phyloP scores from a whole-genome alignment of 192 early-diverging fungal genomes.

The Mortierella hygrophila region DNA sequence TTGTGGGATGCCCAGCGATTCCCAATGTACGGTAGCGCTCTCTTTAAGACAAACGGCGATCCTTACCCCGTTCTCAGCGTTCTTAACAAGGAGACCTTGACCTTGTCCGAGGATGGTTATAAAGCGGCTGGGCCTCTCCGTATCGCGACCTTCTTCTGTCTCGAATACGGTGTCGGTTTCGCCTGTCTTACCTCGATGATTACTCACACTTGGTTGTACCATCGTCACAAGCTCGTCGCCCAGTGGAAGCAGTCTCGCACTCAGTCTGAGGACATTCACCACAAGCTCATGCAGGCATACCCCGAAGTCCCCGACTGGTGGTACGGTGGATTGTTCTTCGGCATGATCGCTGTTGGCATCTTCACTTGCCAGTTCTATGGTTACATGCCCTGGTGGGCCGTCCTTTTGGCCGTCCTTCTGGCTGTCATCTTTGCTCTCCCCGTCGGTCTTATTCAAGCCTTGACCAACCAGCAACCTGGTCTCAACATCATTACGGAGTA shows the following conservation, averaged over 20 bases:
- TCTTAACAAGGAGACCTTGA: conserved; percentile 35
- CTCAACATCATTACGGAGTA: conserved; percentile 71
- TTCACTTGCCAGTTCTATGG: conserved; percentile 25
- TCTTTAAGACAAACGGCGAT: conserved; percentile 48
- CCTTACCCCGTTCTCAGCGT: conserved; percentile 36
- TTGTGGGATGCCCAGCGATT: conserved; percentile 58
- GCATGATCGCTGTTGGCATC: conserved; percentile 49
- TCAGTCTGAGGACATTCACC: conserved; percentile 64
- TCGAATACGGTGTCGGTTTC: conserved; percentile 63
- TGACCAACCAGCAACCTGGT: conserved; percentile 60
- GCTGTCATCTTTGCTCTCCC: conserved; percentile 58
- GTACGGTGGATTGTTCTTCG: conserved; percentile 56
- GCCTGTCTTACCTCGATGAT: conserved; percentile 65
- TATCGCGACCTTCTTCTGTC: conserved; percentile 59
- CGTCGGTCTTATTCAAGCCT: conserved; percentile 65
- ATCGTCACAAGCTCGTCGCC: conserved; percentile 65
- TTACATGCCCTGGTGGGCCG: conserved; percentile 60
- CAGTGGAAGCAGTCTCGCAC: conserved; percentile 50
- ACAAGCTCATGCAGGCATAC: conserved; percentile 73
- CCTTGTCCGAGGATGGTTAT: conserved; percentile 49
- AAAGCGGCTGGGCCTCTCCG: conserved; percentile 56
- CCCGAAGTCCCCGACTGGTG: conserved; percentile 64
- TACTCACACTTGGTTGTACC: conserved; percentile 68
- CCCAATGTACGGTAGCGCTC: conserved; percentile 40
- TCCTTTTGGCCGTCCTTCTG: conserved; percentile 55